These are phyloP conservation scores for Psilocybe cyanescens DNA, from an alignment of 768 basidiomycete species.

Conservation along the genomic window DNA sequence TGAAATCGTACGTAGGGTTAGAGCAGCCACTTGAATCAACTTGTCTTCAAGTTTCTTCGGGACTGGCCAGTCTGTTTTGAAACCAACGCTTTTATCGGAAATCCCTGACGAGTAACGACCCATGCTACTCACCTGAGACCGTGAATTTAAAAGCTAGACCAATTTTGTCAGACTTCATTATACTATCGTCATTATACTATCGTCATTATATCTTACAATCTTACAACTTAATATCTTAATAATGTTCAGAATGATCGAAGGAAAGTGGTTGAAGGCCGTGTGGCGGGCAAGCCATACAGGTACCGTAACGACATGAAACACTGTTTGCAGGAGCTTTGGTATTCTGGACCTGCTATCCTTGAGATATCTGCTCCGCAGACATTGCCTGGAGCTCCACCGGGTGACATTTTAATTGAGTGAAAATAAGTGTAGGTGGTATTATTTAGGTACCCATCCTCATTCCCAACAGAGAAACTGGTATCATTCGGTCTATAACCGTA, in stretches of 20 bases:
- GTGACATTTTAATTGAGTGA: background rate
- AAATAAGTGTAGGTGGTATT: slow-evolving; percentile 10
- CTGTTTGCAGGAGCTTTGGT: too few species aligned
- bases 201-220: background rate
- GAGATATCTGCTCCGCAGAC: too few species aligned
- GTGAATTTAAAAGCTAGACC: slow-evolving; percentile 24
- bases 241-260: too few species aligned
- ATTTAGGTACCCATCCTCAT: slow-evolving; percentile 55
- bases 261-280: too few species aligned
- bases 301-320: too few species aligned
- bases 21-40: slow-evolving; percentile 46
- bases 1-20: slow-evolving; percentile 60
- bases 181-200: background rate
- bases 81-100: slow-evolving; percentile 32
- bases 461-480: slow-evolving; percentile 56
- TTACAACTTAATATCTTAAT: too few species aligned
- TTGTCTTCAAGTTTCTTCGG: slow-evolving; percentile 33
- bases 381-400: too few species aligned
- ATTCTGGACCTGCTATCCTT: too few species aligned
- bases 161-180: background rate
- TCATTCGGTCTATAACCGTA: slow-evolving; percentile 58
- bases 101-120: slow-evolving; percentile 34
- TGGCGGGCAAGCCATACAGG: too few species aligned
- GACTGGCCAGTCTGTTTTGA: slow-evolving; percentile 40
- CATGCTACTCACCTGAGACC: slow-evolving; percentile 27